A percentile compares a stretch with the other conserved stretches of the same genome.
phyloP scores from a whole-genome alignment of 2,329 filamentous ascomycete genomes.

The Volutella citrinella region DNA sequence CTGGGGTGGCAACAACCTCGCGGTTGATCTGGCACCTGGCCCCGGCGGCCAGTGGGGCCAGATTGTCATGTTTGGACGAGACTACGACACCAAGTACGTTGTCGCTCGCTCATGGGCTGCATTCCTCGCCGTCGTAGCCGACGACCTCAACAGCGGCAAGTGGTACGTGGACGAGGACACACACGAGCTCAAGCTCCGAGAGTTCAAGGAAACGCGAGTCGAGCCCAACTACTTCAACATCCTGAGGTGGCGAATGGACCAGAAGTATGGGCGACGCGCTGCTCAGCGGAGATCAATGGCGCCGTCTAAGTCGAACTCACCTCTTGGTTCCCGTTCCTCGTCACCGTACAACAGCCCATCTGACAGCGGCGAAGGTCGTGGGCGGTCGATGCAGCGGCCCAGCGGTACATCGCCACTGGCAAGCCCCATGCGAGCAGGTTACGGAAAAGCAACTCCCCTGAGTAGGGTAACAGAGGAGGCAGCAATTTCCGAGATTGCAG shows the following conservation, averaged over 20 bases:
- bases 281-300: constrained; percentile 53
- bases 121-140: constrained; percentile 82
- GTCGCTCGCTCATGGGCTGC: constrained; percentile 87
- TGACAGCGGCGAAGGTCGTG: constrained; percentile 61
- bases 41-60: constrained; percentile 92
- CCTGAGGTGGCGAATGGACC: constrained; percentile 89
- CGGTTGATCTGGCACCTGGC: constrained; percentile 87
- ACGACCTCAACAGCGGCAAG: constrained; percentile 87
- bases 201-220: constrained; percentile 85
- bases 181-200: constrained; percentile 84
- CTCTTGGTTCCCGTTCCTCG: constrained; percentile 45
- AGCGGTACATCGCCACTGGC: constrained; percentile 60
- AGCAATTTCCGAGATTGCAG: constrained; percentile 37
- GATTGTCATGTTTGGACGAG: constrained; percentile 91
- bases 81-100: constrained; percentile 98
- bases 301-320: constrained; percentile 41
- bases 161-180: constrained; percentile 91
- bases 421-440: constrained; percentile 64
- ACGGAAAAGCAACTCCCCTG: constrained; percentile 68
- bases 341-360: constrained; percentile 66
- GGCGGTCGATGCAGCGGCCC: constrained; percentile 69
- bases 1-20: constrained; percentile 98
- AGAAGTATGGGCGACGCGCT: constrained; percentile 77
- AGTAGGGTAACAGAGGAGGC: constrained; percentile 72
- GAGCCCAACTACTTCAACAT: constrained; percentile 95